These are phyloP conservation scores for Setaria viridis DNA, from an alignment of 202 grass and related monocot species.

Conservation along the genomic window DNA sequence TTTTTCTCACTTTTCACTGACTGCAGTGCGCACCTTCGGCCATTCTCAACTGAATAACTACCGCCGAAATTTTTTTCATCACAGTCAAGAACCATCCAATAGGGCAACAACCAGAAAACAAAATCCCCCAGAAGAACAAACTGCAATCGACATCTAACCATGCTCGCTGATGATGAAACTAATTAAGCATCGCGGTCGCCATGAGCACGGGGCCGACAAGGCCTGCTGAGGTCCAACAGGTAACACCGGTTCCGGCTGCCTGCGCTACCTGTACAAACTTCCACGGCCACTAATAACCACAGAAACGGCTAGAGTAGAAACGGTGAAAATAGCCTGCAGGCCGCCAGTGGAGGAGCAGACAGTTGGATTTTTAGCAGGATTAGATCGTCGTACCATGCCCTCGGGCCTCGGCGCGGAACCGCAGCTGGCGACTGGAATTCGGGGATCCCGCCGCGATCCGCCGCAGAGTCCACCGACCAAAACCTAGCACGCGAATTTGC, in stretches of 20 bases:
- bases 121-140: neutral
- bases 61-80: neutral
- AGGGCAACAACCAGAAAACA: neutral
- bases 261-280: neutral
- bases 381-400: slow-evolving; percentile 35
- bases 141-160: neutral
- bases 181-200: neutral
- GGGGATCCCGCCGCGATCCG: neutral
- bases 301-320: neutral
- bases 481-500: slow-evolving; percentile 25
- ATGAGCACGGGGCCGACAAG: neutral
- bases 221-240: neutral
- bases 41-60: neutral
- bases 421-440: neutral
- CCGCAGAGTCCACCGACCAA: slow-evolving; percentile 2
- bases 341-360: neutral
- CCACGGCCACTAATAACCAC: neutral
- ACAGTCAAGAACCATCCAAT: neutral
- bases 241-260: neutral
- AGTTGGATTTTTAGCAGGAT: neutral
- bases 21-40: neutral
- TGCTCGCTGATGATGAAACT: neutral
- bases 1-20: neutral
- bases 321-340: neutral
- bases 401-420: slow-evolving; percentile 3